These are phyloP conservation scores for Boletus tomentosulus DNA, from an alignment of 768 basidiomycete genomes.

Conservation along the genomic window DNA sequence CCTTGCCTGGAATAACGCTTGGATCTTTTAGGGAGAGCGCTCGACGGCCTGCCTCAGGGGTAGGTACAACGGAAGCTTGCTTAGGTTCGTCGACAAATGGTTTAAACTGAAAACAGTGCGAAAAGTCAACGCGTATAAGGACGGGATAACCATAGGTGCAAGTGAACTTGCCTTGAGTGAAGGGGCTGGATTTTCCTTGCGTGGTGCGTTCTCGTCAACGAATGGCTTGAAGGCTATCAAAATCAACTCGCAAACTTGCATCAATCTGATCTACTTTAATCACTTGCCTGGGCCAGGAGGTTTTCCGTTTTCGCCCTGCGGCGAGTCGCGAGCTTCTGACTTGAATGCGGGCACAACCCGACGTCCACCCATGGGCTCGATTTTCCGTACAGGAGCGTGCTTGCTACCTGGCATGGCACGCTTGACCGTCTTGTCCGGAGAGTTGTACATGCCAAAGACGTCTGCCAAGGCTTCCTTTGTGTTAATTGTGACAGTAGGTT, in stretches of 20 bases:
- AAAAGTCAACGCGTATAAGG: neutral
- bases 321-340: constrained; percentile 36
- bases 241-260: constrained; percentile 5
- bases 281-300: constrained; percentile 36
- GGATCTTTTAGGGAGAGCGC: constrained; percentile 53
- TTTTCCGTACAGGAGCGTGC: constrained; percentile 64
- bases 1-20: constrained; percentile 12
- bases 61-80: constrained; percentile 36
- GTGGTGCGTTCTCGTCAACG: constrained; percentile 54
- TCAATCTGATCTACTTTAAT: constrained; percentile 14
- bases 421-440: constrained; percentile 71
- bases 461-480: constrained; percentile 93
- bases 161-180: constrained; percentile 12
- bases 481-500: constrained; percentile 92
- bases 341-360: constrained; percentile 18
- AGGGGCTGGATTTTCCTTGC: constrained; percentile 41
- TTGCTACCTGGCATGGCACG: constrained; percentile 59
- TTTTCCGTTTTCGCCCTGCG: constrained; percentile 22
- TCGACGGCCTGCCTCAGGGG: constrained; percentile 32
- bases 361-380: constrained; percentile 50
- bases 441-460: constrained; percentile 96
- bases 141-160: neutral
- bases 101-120: constrained; percentile 46
- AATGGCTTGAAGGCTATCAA: constrained; percentile 55
- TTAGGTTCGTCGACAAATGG: constrained; percentile 58